phyloP scores from a whole-genome alignment of 2,329 filamentous ascomycete species.

The Botrytis galanthina region DNA sequence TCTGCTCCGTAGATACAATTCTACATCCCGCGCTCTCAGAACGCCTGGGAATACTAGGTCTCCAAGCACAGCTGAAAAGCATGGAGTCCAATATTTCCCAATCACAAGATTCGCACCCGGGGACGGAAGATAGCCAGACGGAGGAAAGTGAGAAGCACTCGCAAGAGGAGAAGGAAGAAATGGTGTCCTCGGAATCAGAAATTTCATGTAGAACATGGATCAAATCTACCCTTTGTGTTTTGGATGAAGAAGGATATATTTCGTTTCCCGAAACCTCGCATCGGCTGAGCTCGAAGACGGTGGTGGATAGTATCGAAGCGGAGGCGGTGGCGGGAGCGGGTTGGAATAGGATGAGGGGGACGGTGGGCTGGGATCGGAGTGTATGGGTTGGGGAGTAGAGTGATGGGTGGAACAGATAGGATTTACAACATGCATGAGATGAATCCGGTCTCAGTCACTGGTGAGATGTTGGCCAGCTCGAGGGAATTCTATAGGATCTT shows the following conservation, averaged over 20 bases:
- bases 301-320: not conserved
- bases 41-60: not conserved
- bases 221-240: not conserved
- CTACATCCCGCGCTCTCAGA: not conserved
- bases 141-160: not conserved
- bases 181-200: not conserved
- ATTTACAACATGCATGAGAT: not conserved
- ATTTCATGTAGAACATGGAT: not conserved
- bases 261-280: not conserved
- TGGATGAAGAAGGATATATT: constrained; percentile 3
- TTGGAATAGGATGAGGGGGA: constrained; percentile 10
- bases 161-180: not conserved
- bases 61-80: not conserved
- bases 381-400: not conserved
- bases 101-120: not conserved
- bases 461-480: not conserved
- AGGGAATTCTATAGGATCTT: not conserved
- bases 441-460: not conserved
- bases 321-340: constrained; percentile 2
- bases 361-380: constrained; percentile 2
- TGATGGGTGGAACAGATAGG: not conserved
- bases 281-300: constrained; percentile 17
- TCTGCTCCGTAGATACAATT: not conserved
- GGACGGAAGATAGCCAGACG: not conserved
- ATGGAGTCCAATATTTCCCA: not conserved